Conservation (phyloP, 2,329 filamentous ascomycete genomes). For the Fusarium penzigii region DNA sequence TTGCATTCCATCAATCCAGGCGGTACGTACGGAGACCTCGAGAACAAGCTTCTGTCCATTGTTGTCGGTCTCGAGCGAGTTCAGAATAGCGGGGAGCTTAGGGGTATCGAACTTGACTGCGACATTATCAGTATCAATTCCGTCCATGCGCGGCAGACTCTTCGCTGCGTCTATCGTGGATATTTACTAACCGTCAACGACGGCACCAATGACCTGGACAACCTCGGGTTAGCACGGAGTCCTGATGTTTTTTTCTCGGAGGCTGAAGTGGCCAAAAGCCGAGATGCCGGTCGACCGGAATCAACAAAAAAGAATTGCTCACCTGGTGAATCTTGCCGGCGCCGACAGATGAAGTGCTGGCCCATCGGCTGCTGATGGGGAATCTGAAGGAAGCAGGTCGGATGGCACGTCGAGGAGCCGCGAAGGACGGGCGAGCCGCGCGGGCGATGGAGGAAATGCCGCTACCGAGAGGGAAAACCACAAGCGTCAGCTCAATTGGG, state of each 20-base stretch:
- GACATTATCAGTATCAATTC: slow-evolving; percentile 30
- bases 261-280: background rate
- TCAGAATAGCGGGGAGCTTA: slow-evolving; percentile 94
- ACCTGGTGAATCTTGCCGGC: slow-evolving; percentile 72
- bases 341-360: slow-evolving; percentile 58
- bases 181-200: slow-evolving; percentile 84
- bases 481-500: slow-evolving; percentile 46
- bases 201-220: slow-evolving; percentile 91
- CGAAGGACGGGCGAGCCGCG: slow-evolving; percentile 61
- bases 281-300: slow-evolving; percentile 25
- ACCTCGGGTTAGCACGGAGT: slow-evolving; percentile 24
- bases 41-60: slow-evolving; percentile 92
- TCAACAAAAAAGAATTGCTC: slow-evolving; percentile 35
- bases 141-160: slow-evolving; percentile 6
- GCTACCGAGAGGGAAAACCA: slow-evolving; percentile 46
- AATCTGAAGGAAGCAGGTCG: slow-evolving; percentile 58
- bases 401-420: slow-evolving; percentile 58
- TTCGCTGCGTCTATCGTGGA: slow-evolving; percentile 10
- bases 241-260: slow-evolving; percentile 10
- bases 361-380: slow-evolving; percentile 58
- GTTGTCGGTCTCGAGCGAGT: slow-evolving; percentile 91
- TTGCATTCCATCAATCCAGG: slow-evolving; percentile 2
- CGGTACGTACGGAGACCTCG: slow-evolving; percentile 81
- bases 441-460: slow-evolving; percentile 66
- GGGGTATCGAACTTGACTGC: slow-evolving; percentile 95